A percentile compares a stretch with the other conserved stretches of the same genome.
phyloP scores from a whole-genome alignment of 768 basidiomycete species.

The Lentinula sp. region DNA sequence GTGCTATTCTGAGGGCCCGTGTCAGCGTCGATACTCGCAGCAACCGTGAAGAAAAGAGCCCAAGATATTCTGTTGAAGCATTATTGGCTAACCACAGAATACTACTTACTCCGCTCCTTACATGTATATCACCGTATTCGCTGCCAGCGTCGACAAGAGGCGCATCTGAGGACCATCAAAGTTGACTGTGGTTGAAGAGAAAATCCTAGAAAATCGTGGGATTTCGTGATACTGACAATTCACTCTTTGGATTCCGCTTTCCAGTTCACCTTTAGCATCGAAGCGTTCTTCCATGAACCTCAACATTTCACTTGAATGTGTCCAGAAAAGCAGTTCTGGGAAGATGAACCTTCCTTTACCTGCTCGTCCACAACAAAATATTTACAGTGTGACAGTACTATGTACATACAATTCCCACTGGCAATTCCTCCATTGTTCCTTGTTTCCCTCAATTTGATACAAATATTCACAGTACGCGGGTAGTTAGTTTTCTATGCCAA shows the following conservation, averaged over 20 bases:
- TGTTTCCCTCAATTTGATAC: too few relatives aligned
- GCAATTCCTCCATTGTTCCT: too few relatives aligned
- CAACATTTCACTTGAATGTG: conserved; percentile 32
- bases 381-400: too few relatives aligned
- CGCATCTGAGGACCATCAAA: conserved; percentile 33
- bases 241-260: background rate
- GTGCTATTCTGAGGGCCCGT: conserved; percentile 21
- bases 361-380: conserved; percentile 18
- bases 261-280: background rate
- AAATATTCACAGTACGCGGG: too few relatives aligned
- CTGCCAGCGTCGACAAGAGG: conserved; percentile 24
- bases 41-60: background rate
- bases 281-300: background rate
- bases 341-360: conserved; percentile 83
- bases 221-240: conserved; percentile 2
- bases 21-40: background rate
- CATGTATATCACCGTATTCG: conserved; percentile 23
- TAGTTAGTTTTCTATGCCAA: background rate
- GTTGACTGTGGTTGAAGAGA: conserved; percentile 9
- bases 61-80: background rate
- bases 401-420: too few relatives aligned
- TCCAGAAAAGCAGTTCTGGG: conserved; percentile 63
- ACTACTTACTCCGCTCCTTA: conserved; percentile 14
- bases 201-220: conserved; percentile 19
- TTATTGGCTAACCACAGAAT: background rate